Percentiles rank a stretch among this genome's conserved stretches.
Conservation (phyloP, 768 basidiomycete species). For the Mycena rosella region DNA sequence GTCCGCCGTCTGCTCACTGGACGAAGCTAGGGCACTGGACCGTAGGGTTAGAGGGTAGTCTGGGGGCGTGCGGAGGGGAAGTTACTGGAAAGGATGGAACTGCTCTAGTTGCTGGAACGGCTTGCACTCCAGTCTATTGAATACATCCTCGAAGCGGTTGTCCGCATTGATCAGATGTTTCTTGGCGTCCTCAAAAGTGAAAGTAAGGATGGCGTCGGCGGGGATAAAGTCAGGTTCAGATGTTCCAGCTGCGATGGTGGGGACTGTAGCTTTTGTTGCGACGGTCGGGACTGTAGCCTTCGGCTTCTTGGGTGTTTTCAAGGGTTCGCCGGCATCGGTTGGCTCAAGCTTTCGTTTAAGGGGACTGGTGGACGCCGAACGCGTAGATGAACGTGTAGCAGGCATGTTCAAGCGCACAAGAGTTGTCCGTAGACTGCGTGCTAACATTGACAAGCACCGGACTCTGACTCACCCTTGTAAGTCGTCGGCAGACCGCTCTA, state of each 20-base stretch:
- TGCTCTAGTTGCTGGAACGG: conserved; percentile 82
- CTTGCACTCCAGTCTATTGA: conserved; percentile 73
- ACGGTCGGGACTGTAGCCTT: conserved; percentile 1
- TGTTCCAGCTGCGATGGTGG: conserved; percentile 33
- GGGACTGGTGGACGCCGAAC: conserved; percentile 35
- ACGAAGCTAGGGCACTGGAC: conserved; percentile 73
- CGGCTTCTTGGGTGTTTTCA: conserved; percentile 39
- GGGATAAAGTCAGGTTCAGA: conserved; percentile 64
- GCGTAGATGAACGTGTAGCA: conserved; percentile 49
- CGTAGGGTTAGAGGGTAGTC: conserved; percentile 1
- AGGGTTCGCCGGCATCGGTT: conserved; percentile 3
- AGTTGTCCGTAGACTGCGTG: background rate
- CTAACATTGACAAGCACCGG: conserved; percentile 3
- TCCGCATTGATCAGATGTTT: conserved; percentile 77
- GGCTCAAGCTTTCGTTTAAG: conserved; percentile 23
- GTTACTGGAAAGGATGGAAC: conserved; percentile 87
- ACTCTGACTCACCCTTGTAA: background rate
- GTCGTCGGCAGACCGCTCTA: background rate
- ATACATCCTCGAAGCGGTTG: conserved; percentile 77
- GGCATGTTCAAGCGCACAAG: conserved; percentile 45
- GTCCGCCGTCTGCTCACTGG: conserved; percentile 63
- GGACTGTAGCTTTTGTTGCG: background rate
- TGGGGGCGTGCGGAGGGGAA: background rate
- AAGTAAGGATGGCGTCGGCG: conserved; percentile 67
- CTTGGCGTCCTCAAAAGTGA: conserved; percentile 84